phyloP scores from a whole-genome alignment of 2,329 filamentous ascomycete genomes.

The Decorospora gaudefroyi region DNA sequence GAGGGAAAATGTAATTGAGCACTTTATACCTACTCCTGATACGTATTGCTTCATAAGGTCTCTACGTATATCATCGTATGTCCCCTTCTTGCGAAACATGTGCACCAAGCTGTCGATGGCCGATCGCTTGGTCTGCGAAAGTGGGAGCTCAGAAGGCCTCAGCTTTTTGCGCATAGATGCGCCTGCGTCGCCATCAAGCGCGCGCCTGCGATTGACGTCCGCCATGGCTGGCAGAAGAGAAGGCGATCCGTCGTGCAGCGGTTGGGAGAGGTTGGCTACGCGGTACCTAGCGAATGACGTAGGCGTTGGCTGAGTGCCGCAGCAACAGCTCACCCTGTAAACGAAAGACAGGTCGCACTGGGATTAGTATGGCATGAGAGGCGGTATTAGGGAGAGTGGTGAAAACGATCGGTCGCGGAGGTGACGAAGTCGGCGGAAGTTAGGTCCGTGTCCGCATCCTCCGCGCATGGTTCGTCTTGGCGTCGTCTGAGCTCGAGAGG shows the following conservation, averaged over 20 bases:
- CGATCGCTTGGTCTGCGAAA: constrained; percentile 71
- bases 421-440: constrained; percentile 15
- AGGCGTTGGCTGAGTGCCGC: neutral
- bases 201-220: constrained; percentile 39
- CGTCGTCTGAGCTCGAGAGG: constrained; percentile 12
- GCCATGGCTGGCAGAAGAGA: constrained; percentile 34
- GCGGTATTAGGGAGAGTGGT: constrained; percentile 8
- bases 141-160: constrained; percentile 74
- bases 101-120: constrained; percentile 77
- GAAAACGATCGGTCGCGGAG: constrained; percentile 7
- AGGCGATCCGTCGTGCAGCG: constrained; percentile 7
- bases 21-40: constrained; percentile 60
- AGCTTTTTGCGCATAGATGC: constrained; percentile 59
- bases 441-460: constrained; percentile 27
- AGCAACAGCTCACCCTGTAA: neutral
- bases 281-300: constrained; percentile 11
- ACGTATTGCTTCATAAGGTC: constrained; percentile 76
- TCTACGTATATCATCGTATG: constrained; percentile 78
- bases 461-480: constrained; percentile 22
- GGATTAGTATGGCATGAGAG: neutral
- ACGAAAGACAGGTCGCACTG: constrained; percentile 9
- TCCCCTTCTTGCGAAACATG: constrained; percentile 83
- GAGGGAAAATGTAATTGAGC: constrained; percentile 32
- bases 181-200: constrained; percentile 36
- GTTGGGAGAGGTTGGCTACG: neutral